Conservation (phyloP, 495 filamentous ascomycete genomes). For the Aspergillus haitiensis region DNA sequence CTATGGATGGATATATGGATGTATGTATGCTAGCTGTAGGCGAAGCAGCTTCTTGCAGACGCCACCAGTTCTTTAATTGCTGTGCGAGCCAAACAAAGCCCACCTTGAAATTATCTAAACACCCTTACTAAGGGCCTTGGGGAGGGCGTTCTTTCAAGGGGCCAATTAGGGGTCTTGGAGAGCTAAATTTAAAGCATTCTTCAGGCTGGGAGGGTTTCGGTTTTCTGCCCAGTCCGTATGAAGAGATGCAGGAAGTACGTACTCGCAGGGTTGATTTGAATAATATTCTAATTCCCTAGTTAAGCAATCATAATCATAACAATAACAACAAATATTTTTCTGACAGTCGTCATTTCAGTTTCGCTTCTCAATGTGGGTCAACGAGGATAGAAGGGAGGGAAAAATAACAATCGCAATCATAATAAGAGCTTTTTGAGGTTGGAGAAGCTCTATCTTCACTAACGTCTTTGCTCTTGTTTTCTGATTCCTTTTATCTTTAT, state of each 20-base stretch:
- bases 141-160: constrained; percentile 1
- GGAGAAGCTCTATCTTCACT: neutral
- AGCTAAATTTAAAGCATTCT: constrained; percentile 18
- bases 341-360: neutral
- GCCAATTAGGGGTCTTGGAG: neutral
- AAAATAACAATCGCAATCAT: no score
- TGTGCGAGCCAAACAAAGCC: neutral
- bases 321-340: neutral
- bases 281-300: no score
- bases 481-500: neutral
- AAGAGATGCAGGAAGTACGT: neutral
- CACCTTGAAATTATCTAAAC: neutral
- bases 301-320: neutral
- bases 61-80: constrained; percentile 11
- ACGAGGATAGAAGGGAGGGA: no score
- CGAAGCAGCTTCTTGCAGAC: constrained; percentile 12
- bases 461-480: neutral
- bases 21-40: neutral
- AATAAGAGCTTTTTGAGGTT: neutral
- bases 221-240: neutral
- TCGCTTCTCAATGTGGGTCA: no score
- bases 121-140: neutral
- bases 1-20: neutral
- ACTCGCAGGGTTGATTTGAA: no score
- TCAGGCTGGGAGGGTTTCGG: constrained; percentile 4